Evolutionary conservation across 495 filamentous ascomycete genomes (phyloP).

Genomic region (Peziza echinospora): DNA sequence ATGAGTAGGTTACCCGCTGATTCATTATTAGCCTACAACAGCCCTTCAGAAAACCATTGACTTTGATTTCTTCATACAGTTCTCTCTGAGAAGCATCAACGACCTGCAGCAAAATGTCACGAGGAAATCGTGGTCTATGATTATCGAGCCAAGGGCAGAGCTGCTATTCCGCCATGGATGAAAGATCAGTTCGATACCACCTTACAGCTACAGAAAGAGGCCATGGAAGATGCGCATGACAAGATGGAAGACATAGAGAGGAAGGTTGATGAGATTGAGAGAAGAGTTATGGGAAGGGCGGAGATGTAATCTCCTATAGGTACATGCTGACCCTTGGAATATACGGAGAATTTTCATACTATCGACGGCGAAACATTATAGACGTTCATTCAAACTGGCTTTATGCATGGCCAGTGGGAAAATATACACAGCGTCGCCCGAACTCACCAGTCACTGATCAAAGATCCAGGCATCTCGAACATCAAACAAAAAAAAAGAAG

Average conservation of each 20-base stretch:
- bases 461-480: too few species aligned
- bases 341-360: too few species aligned
- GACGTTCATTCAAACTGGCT: too few species aligned
- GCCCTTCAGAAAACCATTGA: background rate
- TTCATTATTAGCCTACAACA: background rate
- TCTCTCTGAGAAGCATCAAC: slow-evolving; percentile 56
- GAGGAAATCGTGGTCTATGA: slow-evolving; percentile 80
- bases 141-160: slow-evolving; percentile 39
- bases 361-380: too few species aligned
- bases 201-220: slow-evolving; percentile 44
- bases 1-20: slow-evolving; percentile 22
- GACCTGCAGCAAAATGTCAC: slow-evolving; percentile 53
- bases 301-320: slow-evolving; percentile 17
- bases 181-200: slow-evolving; percentile 40
- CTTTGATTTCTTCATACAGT: too few species aligned
- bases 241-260: slow-evolving; percentile 12
- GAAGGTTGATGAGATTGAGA: slow-evolving; percentile 8
- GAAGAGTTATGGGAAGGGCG: slow-evolving; percentile 11
- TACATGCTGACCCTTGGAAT: too few species aligned
- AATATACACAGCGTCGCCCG: too few species aligned
- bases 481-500: too few species aligned
- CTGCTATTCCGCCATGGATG: slow-evolving; percentile 43
- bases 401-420: too few species aligned
- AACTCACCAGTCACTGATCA: too few species aligned
- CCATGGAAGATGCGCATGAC: slow-evolving; percentile 20